Conservation (phyloP, 202 grass and related monocot species). For the Hordeum pubiflorum region DNA sequence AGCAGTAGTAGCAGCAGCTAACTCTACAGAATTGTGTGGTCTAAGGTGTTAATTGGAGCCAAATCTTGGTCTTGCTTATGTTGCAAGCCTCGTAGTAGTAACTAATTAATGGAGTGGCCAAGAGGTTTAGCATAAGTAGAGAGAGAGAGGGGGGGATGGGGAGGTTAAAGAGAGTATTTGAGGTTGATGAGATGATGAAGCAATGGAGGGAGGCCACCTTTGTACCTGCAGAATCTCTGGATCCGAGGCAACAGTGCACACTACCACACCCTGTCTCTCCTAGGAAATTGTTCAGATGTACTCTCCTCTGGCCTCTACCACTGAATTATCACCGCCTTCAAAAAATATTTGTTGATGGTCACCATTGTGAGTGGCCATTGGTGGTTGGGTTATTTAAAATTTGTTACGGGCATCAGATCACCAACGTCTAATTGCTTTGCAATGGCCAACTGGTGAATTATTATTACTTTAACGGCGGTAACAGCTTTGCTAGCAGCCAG, state of each 20-base stretch:
- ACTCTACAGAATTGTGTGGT: neutral
- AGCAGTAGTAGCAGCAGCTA: no score
- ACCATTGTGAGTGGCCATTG: conserved; percentile 4
- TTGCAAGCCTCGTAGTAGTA: conserved; percentile 34
- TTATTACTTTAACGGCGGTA: conserved; percentile 29
- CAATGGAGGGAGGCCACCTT: conserved; percentile 25
- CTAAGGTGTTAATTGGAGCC: neutral
- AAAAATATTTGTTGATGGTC: neutral
- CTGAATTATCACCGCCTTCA: neutral
- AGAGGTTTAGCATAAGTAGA: conserved; percentile 31
- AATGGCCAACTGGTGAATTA: neutral
- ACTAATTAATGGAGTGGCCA: conserved; percentile 1
- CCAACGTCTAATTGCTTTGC: conserved; percentile 34
- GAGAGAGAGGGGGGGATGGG: neutral
- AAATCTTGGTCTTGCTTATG: conserved; percentile 60
- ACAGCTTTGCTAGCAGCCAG: conserved; percentile 31
- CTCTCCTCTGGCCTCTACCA: conserved; percentile 8
- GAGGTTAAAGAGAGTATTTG: conserved; percentile 16
- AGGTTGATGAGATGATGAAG: conserved; percentile 35
- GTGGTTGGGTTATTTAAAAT: conserved; percentile 14
- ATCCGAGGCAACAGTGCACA: conserved; percentile 51
- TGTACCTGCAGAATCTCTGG: conserved; percentile 59
- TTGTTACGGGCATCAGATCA: conserved; percentile 26
- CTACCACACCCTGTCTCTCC: conserved; percentile 29
- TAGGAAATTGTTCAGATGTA: neutral